phyloP scores from a whole-genome alignment of 1,284 basidiomycete genomes.

The Hemileia vastatrix region DNA sequence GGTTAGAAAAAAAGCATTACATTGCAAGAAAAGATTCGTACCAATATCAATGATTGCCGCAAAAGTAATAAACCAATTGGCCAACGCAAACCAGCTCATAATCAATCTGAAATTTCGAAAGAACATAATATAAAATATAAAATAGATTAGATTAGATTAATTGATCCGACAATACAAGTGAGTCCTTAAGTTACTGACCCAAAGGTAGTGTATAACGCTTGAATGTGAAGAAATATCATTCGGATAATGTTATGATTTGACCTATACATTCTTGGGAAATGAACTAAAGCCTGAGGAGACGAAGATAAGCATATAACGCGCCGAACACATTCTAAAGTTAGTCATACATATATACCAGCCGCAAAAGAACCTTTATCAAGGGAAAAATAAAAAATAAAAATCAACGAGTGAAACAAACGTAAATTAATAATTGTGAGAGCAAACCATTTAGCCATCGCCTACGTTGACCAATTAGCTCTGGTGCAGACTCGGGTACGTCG shows the following conservation, averaged over 20 bases:
- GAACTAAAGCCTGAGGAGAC: slow-evolving; percentile 68
- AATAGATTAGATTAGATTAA: no score
- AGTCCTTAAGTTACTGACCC: slow-evolving; percentile 4
- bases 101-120: slow-evolving; percentile 38
- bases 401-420: slow-evolving; percentile 66
- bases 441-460: slow-evolving; percentile 94
- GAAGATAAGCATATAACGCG: slow-evolving; percentile 25
- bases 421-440: no score
- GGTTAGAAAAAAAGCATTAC: no score
- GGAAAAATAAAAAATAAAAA: not conserved
- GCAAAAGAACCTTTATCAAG: slow-evolving; percentile 16
- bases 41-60: slow-evolving; percentile 22
- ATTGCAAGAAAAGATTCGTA: no score
- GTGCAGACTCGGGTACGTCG: slow-evolving; percentile 75
- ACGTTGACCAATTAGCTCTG: slow-evolving; percentile 72
- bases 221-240: slow-evolving; percentile 75
- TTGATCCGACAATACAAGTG: no score
- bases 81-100: slow-evolving; percentile 45
- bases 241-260: slow-evolving; percentile 68
- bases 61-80: slow-evolving; percentile 22
- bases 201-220: slow-evolving; percentile 56
- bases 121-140: no score
- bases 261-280: slow-evolving; percentile 82
- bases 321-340: not conserved
- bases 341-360: slow-evolving; percentile 17